Conservation (phyloP, 306 rosid genomes). For the Lathyrus oleraceus region DNA sequence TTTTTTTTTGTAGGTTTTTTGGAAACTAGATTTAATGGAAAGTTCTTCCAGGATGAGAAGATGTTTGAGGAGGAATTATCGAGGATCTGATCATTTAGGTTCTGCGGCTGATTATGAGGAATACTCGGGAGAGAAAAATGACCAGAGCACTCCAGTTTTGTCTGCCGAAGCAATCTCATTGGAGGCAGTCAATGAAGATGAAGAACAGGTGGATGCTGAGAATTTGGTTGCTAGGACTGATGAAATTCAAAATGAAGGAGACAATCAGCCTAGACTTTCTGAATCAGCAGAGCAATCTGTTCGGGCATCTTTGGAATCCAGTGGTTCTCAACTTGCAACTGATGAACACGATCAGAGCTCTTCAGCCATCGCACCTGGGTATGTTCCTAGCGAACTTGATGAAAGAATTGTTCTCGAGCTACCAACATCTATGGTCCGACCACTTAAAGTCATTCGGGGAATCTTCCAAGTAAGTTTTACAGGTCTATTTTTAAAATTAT, state of each 20-base stretch:
- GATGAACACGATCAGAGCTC: slow-evolving; percentile 63
- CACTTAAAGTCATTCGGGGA: slow-evolving; percentile 79
- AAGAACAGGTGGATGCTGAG: slow-evolving; percentile 67
- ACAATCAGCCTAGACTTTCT: slow-evolving; percentile 48
- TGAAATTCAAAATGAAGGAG: slow-evolving; percentile 48
- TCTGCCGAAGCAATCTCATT: slow-evolving; percentile 78
- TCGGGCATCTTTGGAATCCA: slow-evolving; percentile 46
- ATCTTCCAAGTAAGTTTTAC: slow-evolving; percentile 74
- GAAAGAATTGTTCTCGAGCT: slow-evolving; percentile 92
- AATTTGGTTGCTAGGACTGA: slow-evolving; percentile 48
- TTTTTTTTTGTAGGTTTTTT: slow-evolving; percentile 66
- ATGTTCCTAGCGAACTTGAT: slow-evolving; percentile 83
- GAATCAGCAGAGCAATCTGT: slow-evolving; percentile 56
- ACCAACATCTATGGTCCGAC: slow-evolving; percentile 85
- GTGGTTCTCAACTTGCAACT: slow-evolving; percentile 48
- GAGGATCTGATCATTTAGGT: slow-evolving; percentile 89
- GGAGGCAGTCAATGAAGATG: slow-evolving; percentile 68
- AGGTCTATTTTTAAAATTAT: slow-evolving; percentile 5
- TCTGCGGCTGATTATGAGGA: slow-evolving; percentile 81
- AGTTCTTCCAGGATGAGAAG: slow-evolving; percentile 90
- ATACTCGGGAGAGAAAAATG: slow-evolving; percentile 42
- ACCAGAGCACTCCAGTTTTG: slow-evolving; percentile 63
- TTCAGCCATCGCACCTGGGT: slow-evolving; percentile 71
- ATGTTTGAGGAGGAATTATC: slow-evolving; percentile 81
- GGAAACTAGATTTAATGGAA: slow-evolving; percentile 98